phyloP scores from a whole-genome alignment of 1,284 basidiomycete genomes.

The Fomitopsis pinicola region DNA sequence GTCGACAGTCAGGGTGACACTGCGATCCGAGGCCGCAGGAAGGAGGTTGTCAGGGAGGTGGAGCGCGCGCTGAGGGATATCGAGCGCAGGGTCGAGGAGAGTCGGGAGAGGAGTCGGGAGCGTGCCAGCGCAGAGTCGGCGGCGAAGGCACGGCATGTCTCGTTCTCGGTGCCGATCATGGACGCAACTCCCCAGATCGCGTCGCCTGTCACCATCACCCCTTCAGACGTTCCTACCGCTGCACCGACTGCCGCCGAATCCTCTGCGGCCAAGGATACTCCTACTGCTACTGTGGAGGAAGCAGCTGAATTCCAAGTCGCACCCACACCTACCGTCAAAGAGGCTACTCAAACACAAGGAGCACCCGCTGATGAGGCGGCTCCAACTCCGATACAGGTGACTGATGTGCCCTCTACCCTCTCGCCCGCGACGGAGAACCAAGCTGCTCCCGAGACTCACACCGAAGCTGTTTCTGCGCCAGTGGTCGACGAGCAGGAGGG shows the following conservation, averaged over 20 bases:
- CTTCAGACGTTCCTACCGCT: neutral
- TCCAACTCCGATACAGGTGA: no score
- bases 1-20: constrained; percentile 61
- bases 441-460: neutral
- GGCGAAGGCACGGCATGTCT: neutral
- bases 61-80: constrained; percentile 51
- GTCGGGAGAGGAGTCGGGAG: constrained; percentile 30
- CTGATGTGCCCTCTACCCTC: neutral
- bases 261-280: no score
- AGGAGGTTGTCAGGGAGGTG: constrained; percentile 55
- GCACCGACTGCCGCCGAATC: neutral
- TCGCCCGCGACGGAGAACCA: neutral
- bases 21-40: constrained; percentile 51
- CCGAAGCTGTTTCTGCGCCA: neutral
- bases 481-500: neutral
- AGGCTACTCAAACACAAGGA: neutral
- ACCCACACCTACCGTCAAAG: neutral
- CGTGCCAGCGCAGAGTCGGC: neutral
- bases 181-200: neutral
- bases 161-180: neutral
- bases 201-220: no score
- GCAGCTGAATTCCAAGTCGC: no score
- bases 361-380: neutral
- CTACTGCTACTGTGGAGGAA: no score
- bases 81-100: constrained; percentile 37